Percentiles rank a stretch among this genome's conserved stretches.
phyloP scores from a whole-genome alignment of 2,329 filamentous ascomycete species.

The Davidsoniella australis region DNA sequence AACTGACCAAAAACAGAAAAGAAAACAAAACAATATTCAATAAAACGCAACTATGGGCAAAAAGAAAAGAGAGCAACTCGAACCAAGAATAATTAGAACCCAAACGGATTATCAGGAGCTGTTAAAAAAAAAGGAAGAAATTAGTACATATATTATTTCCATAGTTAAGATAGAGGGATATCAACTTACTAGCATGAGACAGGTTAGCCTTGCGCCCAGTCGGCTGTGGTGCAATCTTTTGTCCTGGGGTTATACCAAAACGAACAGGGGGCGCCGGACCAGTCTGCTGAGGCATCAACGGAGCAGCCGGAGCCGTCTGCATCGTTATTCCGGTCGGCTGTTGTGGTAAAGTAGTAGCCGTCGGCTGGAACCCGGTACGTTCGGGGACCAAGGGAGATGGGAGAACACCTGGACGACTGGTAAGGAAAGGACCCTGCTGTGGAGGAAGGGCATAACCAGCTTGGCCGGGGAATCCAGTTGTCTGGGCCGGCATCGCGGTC shows the following conservation, averaged over 20 bases:
- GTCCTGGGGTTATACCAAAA: slow-evolving; percentile 62
- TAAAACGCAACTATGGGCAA: slow-evolving; percentile 5
- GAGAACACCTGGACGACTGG: slow-evolving; percentile 23
- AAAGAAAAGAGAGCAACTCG: neutral
- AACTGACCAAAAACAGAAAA: neutral
- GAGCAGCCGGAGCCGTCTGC: slow-evolving; percentile 1
- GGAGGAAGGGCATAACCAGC: slow-evolving; percentile 16
- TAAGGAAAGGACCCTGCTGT: slow-evolving; percentile 10
- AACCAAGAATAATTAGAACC: slow-evolving; percentile 22
- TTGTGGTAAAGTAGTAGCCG: slow-evolving; percentile 26
- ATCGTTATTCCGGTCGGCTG: slow-evolving; percentile 19
- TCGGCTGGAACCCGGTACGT: slow-evolving; percentile 29
- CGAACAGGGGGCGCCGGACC: slow-evolving; percentile 68
- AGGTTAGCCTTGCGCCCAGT: slow-evolving; percentile 85
- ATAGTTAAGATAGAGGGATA: neutral
- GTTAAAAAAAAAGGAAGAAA: slow-evolving; percentile 4
- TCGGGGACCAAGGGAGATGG: slow-evolving; percentile 44
- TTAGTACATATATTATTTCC: neutral
- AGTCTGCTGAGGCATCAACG: slow-evolving; percentile 25
- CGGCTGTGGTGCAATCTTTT: slow-evolving; percentile 68
- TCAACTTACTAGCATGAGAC: slow-evolving; percentile 83
- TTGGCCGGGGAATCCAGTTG: slow-evolving; percentile 21
- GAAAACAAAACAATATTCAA: slow-evolving; percentile 7
- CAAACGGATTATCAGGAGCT: slow-evolving; percentile 39
- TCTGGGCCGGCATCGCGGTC: slow-evolving; percentile 34